Evolutionary conservation across 75 land plant genomes (phyloP), one percentile per base, ranked within the genome.

Genomic region (Pinus albicaulis): DNA sequence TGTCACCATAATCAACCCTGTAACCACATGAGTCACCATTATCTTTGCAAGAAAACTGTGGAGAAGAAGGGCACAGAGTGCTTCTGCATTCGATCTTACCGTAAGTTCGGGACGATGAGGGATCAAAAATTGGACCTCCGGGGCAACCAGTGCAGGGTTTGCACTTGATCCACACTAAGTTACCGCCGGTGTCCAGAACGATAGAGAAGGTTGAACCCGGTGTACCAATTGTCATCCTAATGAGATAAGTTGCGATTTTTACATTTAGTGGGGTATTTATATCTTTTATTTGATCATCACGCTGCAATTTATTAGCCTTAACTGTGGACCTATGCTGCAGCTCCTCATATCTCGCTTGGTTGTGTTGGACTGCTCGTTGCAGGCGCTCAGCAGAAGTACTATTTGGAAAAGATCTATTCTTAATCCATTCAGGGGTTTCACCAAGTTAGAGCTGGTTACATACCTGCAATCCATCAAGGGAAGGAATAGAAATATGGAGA

Each of bases 131-230:
- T 76, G 82, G 77, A 19, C 75, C 64, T 14, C 13, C n/a, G 57
- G 72, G 78, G 66, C 84, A 81, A 34, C n/a, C 57, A 16, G 26
- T 48, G 76, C 84, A 82, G 2, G 80, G 87, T 23, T 62, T 52
- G 60, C 86, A 78, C 58, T 85, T 81, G 4, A 70, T 59, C 87
- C 87, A 85, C 41, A 74, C 71, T 53, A 85, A 57, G 38, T 83
- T 81, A 59, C 87, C 83, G 3, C 85, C 87, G 1, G 87, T 85
- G 71, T 85, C 87, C 22, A 82, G 74, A 48, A 83, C 71, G 15
- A 85, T 81, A 59, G 77, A 52, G 69, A 70, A 74, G 3, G 55
- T 63, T 56, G 73, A 56, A 0, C 78, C 57, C 10, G 85, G 87
- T 4, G 81, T 85, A 28, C 87, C 87, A 16, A 85, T 17, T 19